Percentiles rank a stretch among this genome's conserved stretches.
Evolutionary conservation across 768 basidiomycete genomes (phyloP).

Genomic region (Candolleomyces efflorescens): DNA sequence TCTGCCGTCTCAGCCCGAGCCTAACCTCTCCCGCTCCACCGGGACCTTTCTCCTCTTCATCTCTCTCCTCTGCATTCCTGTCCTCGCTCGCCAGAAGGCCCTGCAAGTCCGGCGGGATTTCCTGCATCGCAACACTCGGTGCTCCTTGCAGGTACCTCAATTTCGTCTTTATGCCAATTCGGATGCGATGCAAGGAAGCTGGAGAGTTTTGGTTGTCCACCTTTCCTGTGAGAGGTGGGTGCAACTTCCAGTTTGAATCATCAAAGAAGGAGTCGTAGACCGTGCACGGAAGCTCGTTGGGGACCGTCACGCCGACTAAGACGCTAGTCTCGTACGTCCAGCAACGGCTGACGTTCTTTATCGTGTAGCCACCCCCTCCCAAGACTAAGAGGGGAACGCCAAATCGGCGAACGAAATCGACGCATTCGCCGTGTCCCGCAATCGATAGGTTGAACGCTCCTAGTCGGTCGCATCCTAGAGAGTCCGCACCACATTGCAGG

Average conservation of each 20-base stretch:
- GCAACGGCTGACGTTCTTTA: slow-evolving; percentile 96
- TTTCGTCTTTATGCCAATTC: slow-evolving; percentile 81
- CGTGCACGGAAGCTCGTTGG: slow-evolving; percentile 83
- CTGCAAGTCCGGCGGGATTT: slow-evolving; percentile 90
- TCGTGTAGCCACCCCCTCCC: slow-evolving; percentile 95
- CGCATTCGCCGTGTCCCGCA: slow-evolving; percentile 96
- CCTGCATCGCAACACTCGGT: slow-evolving; percentile 95
- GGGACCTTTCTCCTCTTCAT: slow-evolving; percentile 55
- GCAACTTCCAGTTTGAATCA: slow-evolving; percentile 88
- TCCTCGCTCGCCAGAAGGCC: slow-evolving; percentile 74
- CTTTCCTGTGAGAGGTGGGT: slow-evolving; percentile 86
- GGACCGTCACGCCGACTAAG: slow-evolving; percentile 76
- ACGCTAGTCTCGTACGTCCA: slow-evolving; percentile 99
- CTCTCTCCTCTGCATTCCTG: slow-evolving; percentile 59
- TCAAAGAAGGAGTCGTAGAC: slow-evolving; percentile 92
- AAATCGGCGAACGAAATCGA: slow-evolving; percentile 93
- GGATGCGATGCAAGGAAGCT: slow-evolving; percentile 80
- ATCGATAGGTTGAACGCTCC: slow-evolving; percentile 98
- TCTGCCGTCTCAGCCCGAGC: slow-evolving; percentile 42
- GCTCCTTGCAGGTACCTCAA: slow-evolving; percentile 91
- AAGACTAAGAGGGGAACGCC: slow-evolving; percentile 87
- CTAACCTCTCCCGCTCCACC: slow-evolving; percentile 54
- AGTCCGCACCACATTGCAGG: slow-evolving; percentile 96
- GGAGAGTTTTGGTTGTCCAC: slow-evolving; percentile 92
- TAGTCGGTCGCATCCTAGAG: slow-evolving; percentile 88